Conservation (phyloP, 2,329 filamentous ascomycete genomes). For the Sphaerulina musiva region DNA sequence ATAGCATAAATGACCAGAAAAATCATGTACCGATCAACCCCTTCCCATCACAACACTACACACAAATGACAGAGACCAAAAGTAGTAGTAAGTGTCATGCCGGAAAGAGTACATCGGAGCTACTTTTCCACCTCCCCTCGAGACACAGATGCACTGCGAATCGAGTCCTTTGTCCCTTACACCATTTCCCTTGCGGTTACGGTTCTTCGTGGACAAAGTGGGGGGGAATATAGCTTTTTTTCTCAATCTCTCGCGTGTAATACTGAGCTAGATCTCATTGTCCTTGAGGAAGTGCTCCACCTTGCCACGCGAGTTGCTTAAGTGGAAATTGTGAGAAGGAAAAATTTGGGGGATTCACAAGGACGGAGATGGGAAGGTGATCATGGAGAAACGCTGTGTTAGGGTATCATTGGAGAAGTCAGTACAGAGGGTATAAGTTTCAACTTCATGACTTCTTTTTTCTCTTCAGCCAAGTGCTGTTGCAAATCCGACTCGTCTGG, state of each 20-base stretch:
- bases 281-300: slow-evolving; percentile 49
- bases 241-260: slow-evolving; percentile 46
- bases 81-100: neutral
- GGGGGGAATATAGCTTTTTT: neutral
- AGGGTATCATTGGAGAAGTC: slow-evolving; percentile 2
- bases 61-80: neutral
- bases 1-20: too few relatives aligned
- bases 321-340: neutral
- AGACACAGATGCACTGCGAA: neutral
- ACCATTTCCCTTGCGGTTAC: slow-evolving; percentile 8
- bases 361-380: neutral
- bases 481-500: slow-evolving; percentile 34
- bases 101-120: neutral
- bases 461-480: slow-evolving; percentile 1
- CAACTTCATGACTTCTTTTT: neutral
- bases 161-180: neutral
- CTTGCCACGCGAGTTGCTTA: slow-evolving; percentile 40
- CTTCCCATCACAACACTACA: neutral
- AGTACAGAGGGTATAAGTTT: slow-evolving; percentile 1
- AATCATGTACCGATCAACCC: too few relatives aligned
- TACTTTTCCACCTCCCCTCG: neutral
- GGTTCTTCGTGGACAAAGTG: slow-evolving; percentile 4
- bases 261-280: slow-evolving; percentile 50
- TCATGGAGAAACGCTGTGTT: slow-evolving; percentile 4
- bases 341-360: neutral